Evolutionary conservation across 1,284 basidiomycete genomes (phyloP), one percentile per base, ranked within the genome.

Genomic region (Heterobasidion parviporum): DNA sequence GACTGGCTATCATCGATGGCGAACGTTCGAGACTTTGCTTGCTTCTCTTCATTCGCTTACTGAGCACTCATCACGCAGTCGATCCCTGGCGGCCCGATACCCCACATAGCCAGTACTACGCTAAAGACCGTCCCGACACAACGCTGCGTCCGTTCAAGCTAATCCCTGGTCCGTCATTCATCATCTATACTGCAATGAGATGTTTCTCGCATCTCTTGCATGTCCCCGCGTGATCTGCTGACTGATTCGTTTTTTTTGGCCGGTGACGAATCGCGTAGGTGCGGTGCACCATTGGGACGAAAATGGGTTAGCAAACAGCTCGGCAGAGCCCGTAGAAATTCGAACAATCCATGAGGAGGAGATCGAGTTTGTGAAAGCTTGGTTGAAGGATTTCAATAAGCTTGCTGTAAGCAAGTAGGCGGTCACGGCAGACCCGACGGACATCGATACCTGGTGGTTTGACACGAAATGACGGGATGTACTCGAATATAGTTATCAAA

Each of bases 271-370:
- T 51, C 9, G n/a, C 50, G 51, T 60, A 91, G 88, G 82, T 57
- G 92, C 80, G 16, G 90, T 95, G 2, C 94, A 97, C 67, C 94
- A 96, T 65, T 96, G 86, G 64, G 94, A 96, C 63, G 91, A 94
- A 72, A 88, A 89, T 65, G 93, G 94, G 0, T 75, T 92, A n/a
- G 65, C 64, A 9, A 74, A 92, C 60, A 73, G 82, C 38, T 64
- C 69, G 0, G 72, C 80, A 33, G 94, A 97, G 66, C 95, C 95
- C 1, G 65, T 71, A 8, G 79, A 92, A 61, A 96, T 98, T 62
- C 76, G 78, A 57, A 78, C 83, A 63, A 88, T 98, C 50, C 95
- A 98, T 63, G 70, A 72, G 45, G 84, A 94, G 67, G 89, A 89
- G 76, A 79, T 94, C 45, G 72, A 69, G 14, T 98, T 98, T 67